Evolutionary conservation across 2,329 filamentous ascomycete genomes (phyloP).

Genomic region (Phoma sp.): DNA sequence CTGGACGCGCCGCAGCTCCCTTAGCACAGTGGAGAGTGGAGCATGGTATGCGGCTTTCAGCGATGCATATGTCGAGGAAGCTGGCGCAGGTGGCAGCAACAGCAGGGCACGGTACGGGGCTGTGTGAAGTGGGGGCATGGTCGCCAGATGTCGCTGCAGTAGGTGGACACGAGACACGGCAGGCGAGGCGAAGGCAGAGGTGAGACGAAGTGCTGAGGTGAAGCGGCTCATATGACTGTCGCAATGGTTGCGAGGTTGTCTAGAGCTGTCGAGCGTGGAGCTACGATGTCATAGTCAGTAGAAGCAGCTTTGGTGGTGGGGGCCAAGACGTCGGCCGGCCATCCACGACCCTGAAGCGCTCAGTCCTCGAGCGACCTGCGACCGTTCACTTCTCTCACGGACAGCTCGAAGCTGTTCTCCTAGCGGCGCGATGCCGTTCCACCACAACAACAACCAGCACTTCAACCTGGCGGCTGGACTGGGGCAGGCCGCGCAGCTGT

Average conservation of each 20-base stretch:
- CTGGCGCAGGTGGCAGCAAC: conserved; percentile 54
- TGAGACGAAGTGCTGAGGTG: conserved; percentile 5
- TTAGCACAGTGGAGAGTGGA: conserved; percentile 51
- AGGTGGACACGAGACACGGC: conserved; percentile 1
- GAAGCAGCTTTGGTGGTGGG: background rate
- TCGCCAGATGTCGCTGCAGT: conserved; percentile 25
- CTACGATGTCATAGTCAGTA: background rate
- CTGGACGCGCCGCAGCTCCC: conserved; percentile 43
- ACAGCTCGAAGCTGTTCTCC: conserved; percentile 14
- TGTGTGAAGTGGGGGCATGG: conserved; percentile 37
- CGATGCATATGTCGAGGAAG: conserved; percentile 47
- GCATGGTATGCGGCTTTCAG: conserved; percentile 54
- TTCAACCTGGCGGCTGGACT: conserved; percentile 48
- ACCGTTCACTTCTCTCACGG: background rate
- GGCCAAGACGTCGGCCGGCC: conserved; percentile 3
- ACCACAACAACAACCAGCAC: conserved; percentile 28
- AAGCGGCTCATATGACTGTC: conserved; percentile 12
- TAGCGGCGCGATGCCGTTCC: conserved; percentile 47
- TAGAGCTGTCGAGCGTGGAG: background rate
- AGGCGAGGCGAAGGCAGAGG: background rate
- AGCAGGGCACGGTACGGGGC: conserved; percentile 44
- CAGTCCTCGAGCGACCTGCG: conserved; percentile 10
- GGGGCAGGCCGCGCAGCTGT: conserved; percentile 55
- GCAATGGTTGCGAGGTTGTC: background rate
- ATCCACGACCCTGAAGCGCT: conserved; percentile 3